Evolutionary conservation across 208 protist species (phyloP).

Genomic region (Wallacemonas sp.): DNA sequence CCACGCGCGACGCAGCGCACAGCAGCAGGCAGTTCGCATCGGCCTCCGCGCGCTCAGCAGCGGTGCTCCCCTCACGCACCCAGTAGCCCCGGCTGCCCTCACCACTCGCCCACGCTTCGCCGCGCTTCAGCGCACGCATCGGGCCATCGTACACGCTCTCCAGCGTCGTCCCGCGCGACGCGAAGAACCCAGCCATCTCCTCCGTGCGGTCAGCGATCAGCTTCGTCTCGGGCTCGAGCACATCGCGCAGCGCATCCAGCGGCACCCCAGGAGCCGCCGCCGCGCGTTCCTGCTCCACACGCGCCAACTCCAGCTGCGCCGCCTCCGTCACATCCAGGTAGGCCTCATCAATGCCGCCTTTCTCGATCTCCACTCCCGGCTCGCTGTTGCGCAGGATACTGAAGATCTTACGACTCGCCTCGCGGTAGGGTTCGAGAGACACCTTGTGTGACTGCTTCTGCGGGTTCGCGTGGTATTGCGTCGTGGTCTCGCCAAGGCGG

Average conservation of each 20-base stretch:
- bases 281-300: slow-evolving; percentile 22
- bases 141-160: slow-evolving; percentile 51
- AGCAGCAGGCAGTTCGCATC: slow-evolving; percentile 51
- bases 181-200: slow-evolving; percentile 57
- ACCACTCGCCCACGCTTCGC: slow-evolving; percentile 18
- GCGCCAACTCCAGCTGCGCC: slow-evolving; percentile 43
- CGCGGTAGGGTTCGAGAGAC: slow-evolving; percentile 82
- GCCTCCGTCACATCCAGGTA: slow-evolving; percentile 86
- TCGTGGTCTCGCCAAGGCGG: slow-evolving; percentile 44
- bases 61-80: slow-evolving; percentile 8
- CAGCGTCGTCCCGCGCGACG: slow-evolving; percentile 42
- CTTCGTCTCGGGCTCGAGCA: slow-evolving; percentile 53
- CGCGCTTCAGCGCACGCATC: slow-evolving; percentile 47
- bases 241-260: slow-evolving; percentile 36
- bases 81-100: slow-evolving; percentile 34
- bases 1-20: slow-evolving; percentile 64
- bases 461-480: slow-evolving; percentile 60
- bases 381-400: slow-evolving; percentile 49
- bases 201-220: slow-evolving; percentile 51
- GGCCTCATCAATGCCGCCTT: slow-evolving; percentile 86
- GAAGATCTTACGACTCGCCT: slow-evolving; percentile 76
- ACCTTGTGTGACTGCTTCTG: slow-evolving; percentile 65
- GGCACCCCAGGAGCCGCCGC: background rate
- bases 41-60: slow-evolving; percentile 23
- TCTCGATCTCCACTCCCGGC: slow-evolving; percentile 57